Conservation (phyloP, 2,329 filamentous ascomycete species). For the Colletotrichum trifolii region DNA sequence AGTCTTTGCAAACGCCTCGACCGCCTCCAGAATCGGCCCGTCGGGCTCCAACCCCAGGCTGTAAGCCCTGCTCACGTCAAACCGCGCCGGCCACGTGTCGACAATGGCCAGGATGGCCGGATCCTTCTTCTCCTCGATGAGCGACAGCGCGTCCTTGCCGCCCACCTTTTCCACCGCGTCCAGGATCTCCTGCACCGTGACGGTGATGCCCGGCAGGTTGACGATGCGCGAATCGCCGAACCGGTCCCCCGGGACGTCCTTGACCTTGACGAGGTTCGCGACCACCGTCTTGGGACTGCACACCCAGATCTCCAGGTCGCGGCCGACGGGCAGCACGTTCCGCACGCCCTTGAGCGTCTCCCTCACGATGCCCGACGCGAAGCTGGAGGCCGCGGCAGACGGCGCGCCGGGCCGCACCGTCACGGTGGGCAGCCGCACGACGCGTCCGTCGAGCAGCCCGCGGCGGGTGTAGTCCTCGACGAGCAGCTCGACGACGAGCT, state of each 20-base stretch:
- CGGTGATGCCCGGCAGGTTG: conserved; percentile 63
- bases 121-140: conserved; percentile 61
- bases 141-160: conserved; percentile 54
- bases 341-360: conserved; percentile 64
- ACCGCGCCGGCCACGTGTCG: conserved; percentile 62
- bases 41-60: conserved; percentile 63
- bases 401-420: conserved; percentile 70
- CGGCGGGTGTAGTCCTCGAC: conserved; percentile 64
- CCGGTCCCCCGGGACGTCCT: conserved; percentile 53
- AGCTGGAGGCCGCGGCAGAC: conserved; percentile 69
- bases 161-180: conserved; percentile 61
- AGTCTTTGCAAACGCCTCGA: conserved; percentile 28
- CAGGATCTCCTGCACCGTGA: conserved; percentile 64
- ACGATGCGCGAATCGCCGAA: conserved; percentile 56
- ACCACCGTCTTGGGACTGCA: conserved; percentile 59
- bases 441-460: conserved; percentile 67
- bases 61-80: conserved; percentile 63
- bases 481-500: conserved; percentile 69
- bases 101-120: conserved; percentile 60
- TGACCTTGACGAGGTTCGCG: conserved; percentile 55
- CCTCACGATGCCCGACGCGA: conserved; percentile 70
- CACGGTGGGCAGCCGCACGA: conserved; percentile 69
- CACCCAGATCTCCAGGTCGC: conserved; percentile 59
- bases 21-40: conserved; percentile 31
- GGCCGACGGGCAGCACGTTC: conserved; percentile 55